Evolutionary conservation across 106 monocot genomes (phyloP), one percentile per base, ranked within the genome.

Genomic region (Platanthera guangdongensis): DNA sequence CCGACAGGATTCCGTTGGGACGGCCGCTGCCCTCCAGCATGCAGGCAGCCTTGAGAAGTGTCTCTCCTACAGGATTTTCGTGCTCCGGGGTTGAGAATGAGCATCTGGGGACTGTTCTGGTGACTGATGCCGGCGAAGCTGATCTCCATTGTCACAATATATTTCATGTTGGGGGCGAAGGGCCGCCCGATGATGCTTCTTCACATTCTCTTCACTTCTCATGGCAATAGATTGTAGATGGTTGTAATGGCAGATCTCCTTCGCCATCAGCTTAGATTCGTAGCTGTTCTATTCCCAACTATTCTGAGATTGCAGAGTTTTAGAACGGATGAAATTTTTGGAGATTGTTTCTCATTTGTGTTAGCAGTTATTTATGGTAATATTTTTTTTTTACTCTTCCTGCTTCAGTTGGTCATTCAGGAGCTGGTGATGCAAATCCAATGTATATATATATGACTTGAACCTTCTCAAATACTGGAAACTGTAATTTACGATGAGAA

Each of bases 161-260:
- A 10, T 86, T 86, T 73, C 86, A 83, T 49, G 78, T 78, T 50
- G 92, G 80, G 1, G 78, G 72, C 48, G 92, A 76, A 39, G 85
- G 84, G 4, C 53, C 80, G 16, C 83, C 86, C 3, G 67, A 86
- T 70, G 86, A 77, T 2, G 50, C 78, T 51, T 2, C 39, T 63
- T 81, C 89, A 13, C 79, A 74, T 72, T 68, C 83, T 51, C 75
- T 92, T 47, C 85, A 83, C 30, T 92, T 89, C 63, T 84, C 84
- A 48, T 92, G 92, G 92, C 81, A 84, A 83, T 88, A 78, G 70
- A 46, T 22, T n/a, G 64, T 6, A 6, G 1, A 63, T 63, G 22
- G 8, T 68, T 68, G 2, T 68, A 14, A 46, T 68, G 45, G 10
- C 12, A 13, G 68, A 68, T 39, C 19, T 13, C 68, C 39, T 46